Percentiles rank a stretch among this genome's conserved stretches.
Conservation (phyloP, 352 stramenopile species). For the Blastocystis hominis region DNA sequence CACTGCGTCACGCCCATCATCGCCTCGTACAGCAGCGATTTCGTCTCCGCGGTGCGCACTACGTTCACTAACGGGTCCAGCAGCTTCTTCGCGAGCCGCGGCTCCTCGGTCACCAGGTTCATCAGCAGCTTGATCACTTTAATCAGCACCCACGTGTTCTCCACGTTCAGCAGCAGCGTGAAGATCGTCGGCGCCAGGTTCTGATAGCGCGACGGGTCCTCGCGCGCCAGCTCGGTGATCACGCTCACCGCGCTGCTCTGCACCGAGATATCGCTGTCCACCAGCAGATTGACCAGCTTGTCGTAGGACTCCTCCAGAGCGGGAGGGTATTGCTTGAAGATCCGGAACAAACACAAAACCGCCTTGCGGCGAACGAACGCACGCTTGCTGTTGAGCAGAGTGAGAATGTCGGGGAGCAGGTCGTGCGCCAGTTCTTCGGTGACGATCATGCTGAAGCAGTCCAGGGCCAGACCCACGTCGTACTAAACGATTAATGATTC, state of each 20-base stretch:
- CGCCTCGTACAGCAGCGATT: conserved; percentile 89
- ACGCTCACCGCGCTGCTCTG: conserved; percentile 95
- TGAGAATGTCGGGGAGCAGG: conserved; percentile 77
- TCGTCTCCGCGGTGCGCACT: conserved; percentile 89
- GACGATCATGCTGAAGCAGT: conserved; percentile 95
- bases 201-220: conserved; percentile 97
- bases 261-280: conserved; percentile 85
- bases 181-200: conserved; percentile 93
- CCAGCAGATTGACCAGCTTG: conserved; percentile 85
- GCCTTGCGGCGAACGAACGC: conserved; percentile 96
- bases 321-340: conserved; percentile 95
- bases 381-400: conserved; percentile 81
- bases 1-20: conserved; percentile 78
- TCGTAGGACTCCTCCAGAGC: conserved; percentile 91
- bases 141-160: conserved; percentile 99
- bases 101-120: conserved; percentile 89
- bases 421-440: conserved; percentile 87
- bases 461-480: conserved; percentile 90
- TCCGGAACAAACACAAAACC: conserved; percentile 91
- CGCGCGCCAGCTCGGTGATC: conserved; percentile 94
- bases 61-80: conserved; percentile 90
- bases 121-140: conserved; percentile 98
- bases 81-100: conserved; percentile 88
- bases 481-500: conserved; percentile 65
- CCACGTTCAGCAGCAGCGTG: conserved; percentile 86